Percentiles rank a stretch among this genome's conserved stretches.
phyloP scores from a whole-genome alignment of 192 early-diverging fungal genomes.

The Coemansia sp. region DNA sequence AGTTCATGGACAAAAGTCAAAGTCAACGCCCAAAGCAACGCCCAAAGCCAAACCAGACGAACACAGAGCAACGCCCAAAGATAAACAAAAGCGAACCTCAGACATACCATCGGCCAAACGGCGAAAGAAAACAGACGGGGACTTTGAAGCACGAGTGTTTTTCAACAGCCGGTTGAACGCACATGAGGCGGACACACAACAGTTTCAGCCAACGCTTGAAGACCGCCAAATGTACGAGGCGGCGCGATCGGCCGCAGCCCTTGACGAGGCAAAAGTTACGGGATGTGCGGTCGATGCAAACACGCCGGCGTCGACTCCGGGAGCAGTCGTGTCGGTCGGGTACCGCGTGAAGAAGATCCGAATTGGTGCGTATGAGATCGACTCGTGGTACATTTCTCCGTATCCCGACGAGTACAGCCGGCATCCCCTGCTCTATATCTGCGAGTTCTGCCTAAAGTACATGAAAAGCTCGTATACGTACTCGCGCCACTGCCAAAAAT shows the following conservation, averaged over 20 bases:
- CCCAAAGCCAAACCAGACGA: not conserved
- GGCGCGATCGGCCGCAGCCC: conserved; percentile 47
- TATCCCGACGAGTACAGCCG: conserved; percentile 96
- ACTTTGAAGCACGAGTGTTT: conserved; percentile 29
- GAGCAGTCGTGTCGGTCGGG: conserved; percentile 19
- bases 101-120: conserved; percentile 21
- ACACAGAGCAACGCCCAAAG: not conserved
- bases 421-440: conserved; percentile 77
- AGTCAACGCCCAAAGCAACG: conserved; percentile 1
- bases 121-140: conserved; percentile 25
- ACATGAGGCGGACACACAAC: conserved; percentile 57
- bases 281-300: conserved; percentile 4
- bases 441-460: conserved; percentile 98
- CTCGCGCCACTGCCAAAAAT: conserved; percentile 83
- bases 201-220: conserved; percentile 54
- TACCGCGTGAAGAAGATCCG: conserved; percentile 62
- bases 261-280: conserved; percentile 18
- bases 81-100: not conserved
- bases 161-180: conserved; percentile 50
- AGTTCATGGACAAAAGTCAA: not conserved
- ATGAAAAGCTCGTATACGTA: conserved; percentile 89
- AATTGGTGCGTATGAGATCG: conserved; percentile 80
- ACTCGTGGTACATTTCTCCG: conserved; percentile 94
- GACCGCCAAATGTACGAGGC: conserved; percentile 60
- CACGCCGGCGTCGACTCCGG: conserved; percentile 31